Conservation (phyloP, 345 rosid genomes). For the Lumnitzera littorea region DNA sequence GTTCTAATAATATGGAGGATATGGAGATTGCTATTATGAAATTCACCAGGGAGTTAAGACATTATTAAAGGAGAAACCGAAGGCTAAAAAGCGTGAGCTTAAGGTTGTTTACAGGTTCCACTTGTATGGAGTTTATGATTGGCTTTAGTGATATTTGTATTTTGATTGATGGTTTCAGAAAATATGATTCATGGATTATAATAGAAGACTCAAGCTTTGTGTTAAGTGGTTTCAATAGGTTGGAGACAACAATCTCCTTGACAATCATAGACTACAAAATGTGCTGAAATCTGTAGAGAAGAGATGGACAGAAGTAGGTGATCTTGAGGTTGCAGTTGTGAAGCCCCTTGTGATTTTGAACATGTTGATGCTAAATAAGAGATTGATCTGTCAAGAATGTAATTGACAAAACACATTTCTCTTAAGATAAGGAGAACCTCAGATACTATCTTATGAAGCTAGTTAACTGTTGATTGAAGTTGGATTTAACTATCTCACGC, state of each 20-base stretch:
- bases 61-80: conserved; percentile 60
- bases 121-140: no score
- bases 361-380: no score
- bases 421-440: no score
- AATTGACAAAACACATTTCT: no score
- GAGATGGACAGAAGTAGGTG: conserved; percentile 50
- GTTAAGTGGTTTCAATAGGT: conserved; percentile 64
- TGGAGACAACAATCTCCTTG: conserved; percentile 47
- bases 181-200: conserved; percentile 35
- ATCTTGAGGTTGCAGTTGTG: not conserved
- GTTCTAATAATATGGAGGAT: conserved; percentile 29
- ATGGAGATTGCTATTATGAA: conserved; percentile 34
- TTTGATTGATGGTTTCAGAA: not conserved
- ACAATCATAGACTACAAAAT: conserved; percentile 45
- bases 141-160: not conserved
- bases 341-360: not conserved
- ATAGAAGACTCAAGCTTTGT: conserved; percentile 62
- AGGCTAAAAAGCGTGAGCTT: conserved; percentile 60
- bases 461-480: no score
- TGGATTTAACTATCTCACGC: no score
- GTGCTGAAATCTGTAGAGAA: conserved; percentile 51
- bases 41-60: conserved; percentile 72
- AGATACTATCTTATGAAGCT: no score
- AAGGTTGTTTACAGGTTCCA: conserved; percentile 34
- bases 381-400: no score